A percentile compares a stretch with the other conserved stretches of the same genome.
Conservation (phyloP, 805 yeast species). For the Saccharomycopsis malanga region DNA sequence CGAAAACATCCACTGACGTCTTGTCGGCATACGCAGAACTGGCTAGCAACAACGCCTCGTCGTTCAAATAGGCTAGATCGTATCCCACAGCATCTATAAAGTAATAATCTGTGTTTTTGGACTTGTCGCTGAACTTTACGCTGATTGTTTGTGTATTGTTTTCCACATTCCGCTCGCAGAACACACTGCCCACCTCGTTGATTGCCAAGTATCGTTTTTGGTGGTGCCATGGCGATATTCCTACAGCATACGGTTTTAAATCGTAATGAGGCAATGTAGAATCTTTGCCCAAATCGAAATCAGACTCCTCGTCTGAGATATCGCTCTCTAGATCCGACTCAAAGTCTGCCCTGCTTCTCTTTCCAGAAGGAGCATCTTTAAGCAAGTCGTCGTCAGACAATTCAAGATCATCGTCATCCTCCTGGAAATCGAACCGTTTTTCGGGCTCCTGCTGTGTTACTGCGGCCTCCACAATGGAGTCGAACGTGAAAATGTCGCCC, state of each 20-base stretch:
- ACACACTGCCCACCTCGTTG: conserved; percentile 73
- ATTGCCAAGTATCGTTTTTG: conserved; percentile 74
- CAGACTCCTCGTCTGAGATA: conserved; percentile 42
- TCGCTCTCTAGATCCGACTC: conserved; percentile 27
- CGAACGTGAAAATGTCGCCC: conserved; percentile 34
- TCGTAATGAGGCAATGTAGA: conserved; percentile 25
- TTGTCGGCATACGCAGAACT: conserved; percentile 34
- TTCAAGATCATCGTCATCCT: conserved; percentile 27
- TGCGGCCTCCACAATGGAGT: conserved; percentile 5
- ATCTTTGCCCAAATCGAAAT: conserved; percentile 4
- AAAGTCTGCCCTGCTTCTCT: conserved; percentile 13
- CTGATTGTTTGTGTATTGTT: conserved; percentile 62
- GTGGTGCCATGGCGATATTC: conserved; percentile 75
- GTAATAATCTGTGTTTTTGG: conserved; percentile 64
- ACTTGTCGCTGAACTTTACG: conserved; percentile 71
- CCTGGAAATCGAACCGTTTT: conserved; percentile 20
- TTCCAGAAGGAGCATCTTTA: neutral
- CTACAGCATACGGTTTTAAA: conserved; percentile 69
- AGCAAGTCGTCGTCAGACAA: conserved; percentile 23
- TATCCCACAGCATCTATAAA: conserved; percentile 68
- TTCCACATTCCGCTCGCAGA: conserved; percentile 48
- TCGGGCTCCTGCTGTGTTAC: conserved; percentile 20
- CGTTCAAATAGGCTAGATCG: conserved; percentile 70
- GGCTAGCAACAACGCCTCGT: conserved; percentile 60
- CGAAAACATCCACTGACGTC: conserved; percentile 25